Evolutionary conservation across 257 asterid species (phyloP).

Genomic region (Haberlea rhodopensis): DNA sequence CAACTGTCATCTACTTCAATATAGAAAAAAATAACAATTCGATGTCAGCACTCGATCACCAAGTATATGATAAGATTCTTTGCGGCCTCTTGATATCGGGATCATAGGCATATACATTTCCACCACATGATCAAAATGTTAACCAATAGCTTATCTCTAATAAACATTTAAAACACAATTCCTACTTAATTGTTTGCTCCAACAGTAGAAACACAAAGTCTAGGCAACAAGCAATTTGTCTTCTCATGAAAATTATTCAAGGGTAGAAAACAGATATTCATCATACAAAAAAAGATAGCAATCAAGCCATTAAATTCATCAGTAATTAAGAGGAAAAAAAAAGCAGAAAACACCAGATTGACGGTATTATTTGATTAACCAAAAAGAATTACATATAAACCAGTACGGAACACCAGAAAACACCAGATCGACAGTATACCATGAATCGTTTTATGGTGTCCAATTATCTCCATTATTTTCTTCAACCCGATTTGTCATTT

Average conservation of each 20-base stretch:
- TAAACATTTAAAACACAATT: constrained; percentile 8
- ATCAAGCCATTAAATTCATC: constrained; percentile 14
- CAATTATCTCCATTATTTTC: constrained; percentile 5
- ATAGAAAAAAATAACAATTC: not conserved
- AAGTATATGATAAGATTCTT: too few relatives aligned
- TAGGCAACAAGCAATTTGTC: not conserved
- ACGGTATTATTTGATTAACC: not conserved
- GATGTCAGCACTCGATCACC: too few relatives aligned
- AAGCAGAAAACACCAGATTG: not conserved
- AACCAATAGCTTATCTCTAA: constrained; percentile 8
- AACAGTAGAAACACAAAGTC: constrained; percentile 5
- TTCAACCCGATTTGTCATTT: not conserved
- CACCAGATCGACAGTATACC: constrained; percentile 13
- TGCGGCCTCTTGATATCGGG: too few relatives aligned
- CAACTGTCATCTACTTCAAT: not conserved
- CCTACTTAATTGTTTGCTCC: not conserved
- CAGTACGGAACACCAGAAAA: not conserved
- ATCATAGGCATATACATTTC: too few relatives aligned
- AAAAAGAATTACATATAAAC: too few relatives aligned
- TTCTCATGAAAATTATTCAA: constrained; percentile 11
- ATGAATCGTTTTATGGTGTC: not conserved
- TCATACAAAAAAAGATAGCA: not conserved
- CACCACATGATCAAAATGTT: constrained; percentile 6
- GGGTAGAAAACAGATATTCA: constrained; percentile 14
- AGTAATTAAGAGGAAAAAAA: constrained; percentile 4